Base-by-base conservation (phyloP, 2,329 filamentous ascomycete genomes). In the Sporothrix phasma region DNA sequence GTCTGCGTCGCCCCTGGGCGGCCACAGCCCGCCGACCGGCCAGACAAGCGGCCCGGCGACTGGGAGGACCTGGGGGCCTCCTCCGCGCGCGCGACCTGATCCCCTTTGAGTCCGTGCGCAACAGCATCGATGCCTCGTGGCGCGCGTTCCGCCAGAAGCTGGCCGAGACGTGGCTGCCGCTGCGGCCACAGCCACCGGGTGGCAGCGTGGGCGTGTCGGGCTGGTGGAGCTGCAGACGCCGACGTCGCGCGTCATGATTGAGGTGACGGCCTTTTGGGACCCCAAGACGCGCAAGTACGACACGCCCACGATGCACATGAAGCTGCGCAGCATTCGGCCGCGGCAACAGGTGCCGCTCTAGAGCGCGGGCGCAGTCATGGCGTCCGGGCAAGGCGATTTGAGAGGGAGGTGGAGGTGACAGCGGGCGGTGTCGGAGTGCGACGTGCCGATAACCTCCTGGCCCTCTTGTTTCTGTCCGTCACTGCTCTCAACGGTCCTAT, bases 121-220 rank as follows among this genome's bases (percentile, higher is more conserved):
- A 66, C 3, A 59, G 70, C 8, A 71, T 78, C 8, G 74, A 76
- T 60, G 70, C 70, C 5, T 71, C 77, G 0, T 74, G 72, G 73
- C 46, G 68, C 29, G 70, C 67, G 1, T 74, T 78, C 65, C 72
- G 68, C 58, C 66, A 71, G 64, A 78, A 73, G 3, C 76, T 79
- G 37, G 65, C 67, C 1, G 74, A 80, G 66, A 78, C 75, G n/a
- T 84, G 81, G 80, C 75, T 72, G 46, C 76, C 75, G 0, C 72
- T 77, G 6, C 73, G 71, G 53, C 72, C 73, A 7, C 73, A 76
- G 2, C 80, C 81, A 0, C 79, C 77, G 5, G 75, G 79, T 11
- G 84, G 84, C 4, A 79, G 78, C 61, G 74, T 86, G 54, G 71
- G 74, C 1, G 76, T 86, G 1, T 79, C 79, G 84, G 84, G 0